Percentiles rank a stretch among this genome's conserved stretches.
Evolutionary conservation across 768 basidiomycete species (phyloP).

Genomic region (Pleurotus ostreatus): DNA sequence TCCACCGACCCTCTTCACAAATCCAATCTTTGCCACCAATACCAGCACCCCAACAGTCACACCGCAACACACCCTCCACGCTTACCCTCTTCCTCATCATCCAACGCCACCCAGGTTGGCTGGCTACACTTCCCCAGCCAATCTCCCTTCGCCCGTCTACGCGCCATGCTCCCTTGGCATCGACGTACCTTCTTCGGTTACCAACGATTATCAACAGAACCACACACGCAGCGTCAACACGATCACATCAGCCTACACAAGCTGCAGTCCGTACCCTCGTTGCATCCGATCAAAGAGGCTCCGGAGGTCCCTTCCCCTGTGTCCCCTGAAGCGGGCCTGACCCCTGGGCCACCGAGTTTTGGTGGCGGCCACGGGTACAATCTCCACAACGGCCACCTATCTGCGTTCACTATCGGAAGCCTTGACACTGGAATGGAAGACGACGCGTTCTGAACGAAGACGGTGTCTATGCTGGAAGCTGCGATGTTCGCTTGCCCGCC

Average conservation of each 20-base stretch:
- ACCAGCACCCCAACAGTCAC: not conserved
- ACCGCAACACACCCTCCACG: conserved; percentile 1
- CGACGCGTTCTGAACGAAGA: not conserved
- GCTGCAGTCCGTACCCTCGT: too few relatives aligned
- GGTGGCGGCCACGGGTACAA: not conserved
- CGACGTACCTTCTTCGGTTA: not conserved
- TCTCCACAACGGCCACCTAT: not conserved
- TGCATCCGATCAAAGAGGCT: too few relatives aligned
- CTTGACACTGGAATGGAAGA: not conserved
- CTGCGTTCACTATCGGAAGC: conserved; percentile 4
- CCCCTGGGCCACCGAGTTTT: conserved; percentile 7
- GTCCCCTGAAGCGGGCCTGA: not conserved
- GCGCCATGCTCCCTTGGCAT: not conserved
- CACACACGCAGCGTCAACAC: too few relatives aligned
- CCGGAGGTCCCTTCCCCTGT: not conserved
- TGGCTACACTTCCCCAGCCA: not conserved
- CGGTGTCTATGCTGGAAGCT: too few relatives aligned
- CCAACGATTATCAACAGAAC: not conserved
- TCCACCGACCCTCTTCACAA: not conserved
- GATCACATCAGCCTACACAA: too few relatives aligned
- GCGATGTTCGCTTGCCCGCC: too few relatives aligned
- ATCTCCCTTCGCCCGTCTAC: not conserved
- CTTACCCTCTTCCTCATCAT: not conserved
- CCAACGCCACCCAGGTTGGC: not conserved
- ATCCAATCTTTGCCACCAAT: conserved; percentile 4